A percentile compares a stretch with the other conserved stretches of the same genome.
Conservation (phyloP, 805 yeast species). For the Candida chauliodis region DNA sequence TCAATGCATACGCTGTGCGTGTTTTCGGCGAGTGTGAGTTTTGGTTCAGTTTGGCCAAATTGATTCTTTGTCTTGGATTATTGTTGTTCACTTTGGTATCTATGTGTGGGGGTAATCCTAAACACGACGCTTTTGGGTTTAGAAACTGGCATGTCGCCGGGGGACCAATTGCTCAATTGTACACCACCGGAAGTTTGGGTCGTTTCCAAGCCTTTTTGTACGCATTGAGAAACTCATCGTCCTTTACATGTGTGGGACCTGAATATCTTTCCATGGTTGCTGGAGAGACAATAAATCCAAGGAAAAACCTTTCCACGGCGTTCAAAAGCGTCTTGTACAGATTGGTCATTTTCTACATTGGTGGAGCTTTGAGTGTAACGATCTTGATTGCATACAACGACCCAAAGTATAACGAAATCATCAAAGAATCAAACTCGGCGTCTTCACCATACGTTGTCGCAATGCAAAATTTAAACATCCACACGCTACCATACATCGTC, state of each 20-base stretch:
- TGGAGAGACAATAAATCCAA: conserved; percentile 42
- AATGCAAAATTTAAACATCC: conserved; percentile 30
- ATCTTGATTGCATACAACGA: conserved; percentile 31
- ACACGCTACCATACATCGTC: conserved; percentile 32
- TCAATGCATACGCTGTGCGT: conserved; percentile 30
- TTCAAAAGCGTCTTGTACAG: conserved; percentile 41
- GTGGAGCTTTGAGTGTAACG: conserved; percentile 37
- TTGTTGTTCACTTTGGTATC: conserved; percentile 30
- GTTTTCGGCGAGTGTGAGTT: conserved; percentile 46
- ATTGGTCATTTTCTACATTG: conserved; percentile 33
- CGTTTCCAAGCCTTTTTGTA: conserved; percentile 41
- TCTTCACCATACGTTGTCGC: conserved; percentile 38
- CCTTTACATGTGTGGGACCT: conserved; percentile 40
- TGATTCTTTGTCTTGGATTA: conserved; percentile 29
- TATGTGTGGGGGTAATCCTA: conserved; percentile 40
- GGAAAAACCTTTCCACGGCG: conserved; percentile 36
- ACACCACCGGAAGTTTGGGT: conserved; percentile 35
- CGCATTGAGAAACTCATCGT: conserved; percentile 18
- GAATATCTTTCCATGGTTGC: conserved; percentile 44
- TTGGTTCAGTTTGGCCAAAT: conserved; percentile 30
- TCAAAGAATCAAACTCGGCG: conserved; percentile 19
- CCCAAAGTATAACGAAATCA: conserved; percentile 30
- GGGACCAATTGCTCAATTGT: conserved; percentile 31
- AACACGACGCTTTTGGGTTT: conserved; percentile 31
- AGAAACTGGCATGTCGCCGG: conserved; percentile 34